A percentile compares a stretch with the other conserved stretches of the same genome.
These are phyloP conservation scores for Neurospora sp. DNA, from an alignment of 495 filamentous ascomycete genomes.

Conservation along the genomic window DNA sequence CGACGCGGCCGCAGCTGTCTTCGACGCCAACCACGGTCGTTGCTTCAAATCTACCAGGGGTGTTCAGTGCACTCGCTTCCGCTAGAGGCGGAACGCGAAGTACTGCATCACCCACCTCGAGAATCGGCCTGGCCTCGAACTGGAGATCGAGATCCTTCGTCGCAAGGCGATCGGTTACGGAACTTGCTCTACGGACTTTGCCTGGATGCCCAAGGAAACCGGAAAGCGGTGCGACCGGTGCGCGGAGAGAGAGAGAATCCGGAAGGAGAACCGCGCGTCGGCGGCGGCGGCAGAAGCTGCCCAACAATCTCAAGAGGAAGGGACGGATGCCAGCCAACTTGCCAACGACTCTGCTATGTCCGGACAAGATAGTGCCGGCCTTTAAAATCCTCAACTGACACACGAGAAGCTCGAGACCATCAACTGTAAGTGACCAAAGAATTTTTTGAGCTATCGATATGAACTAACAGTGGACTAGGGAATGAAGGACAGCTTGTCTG, in stretches of 20 bases:
- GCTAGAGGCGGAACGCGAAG: background rate
- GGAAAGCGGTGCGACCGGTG: background rate
- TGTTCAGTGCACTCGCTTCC: background rate
- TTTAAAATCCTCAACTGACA: background rate
- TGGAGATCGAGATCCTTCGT: background rate
- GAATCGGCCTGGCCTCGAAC: background rate
- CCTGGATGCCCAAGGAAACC: background rate
- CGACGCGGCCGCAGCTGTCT: background rate
- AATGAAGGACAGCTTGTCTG: background rate
- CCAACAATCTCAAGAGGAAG: background rate
- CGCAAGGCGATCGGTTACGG: background rate
- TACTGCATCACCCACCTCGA: background rate
- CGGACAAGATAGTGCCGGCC: background rate
- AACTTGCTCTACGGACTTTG: background rate
- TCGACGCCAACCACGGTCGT: background rate
- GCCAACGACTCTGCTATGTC: background rate
- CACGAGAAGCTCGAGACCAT: background rate
- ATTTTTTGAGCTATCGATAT: background rate
- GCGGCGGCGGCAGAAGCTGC: background rate
- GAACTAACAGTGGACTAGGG: background rate
- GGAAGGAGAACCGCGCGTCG: background rate
- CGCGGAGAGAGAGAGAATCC: background rate
- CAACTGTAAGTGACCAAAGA: background rate
- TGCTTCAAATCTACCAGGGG: background rate
- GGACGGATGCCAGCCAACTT: background rate